phyloP scores from a whole-genome alignment of 768 basidiomycete species.

The Psilocybe cubensis region DNA sequence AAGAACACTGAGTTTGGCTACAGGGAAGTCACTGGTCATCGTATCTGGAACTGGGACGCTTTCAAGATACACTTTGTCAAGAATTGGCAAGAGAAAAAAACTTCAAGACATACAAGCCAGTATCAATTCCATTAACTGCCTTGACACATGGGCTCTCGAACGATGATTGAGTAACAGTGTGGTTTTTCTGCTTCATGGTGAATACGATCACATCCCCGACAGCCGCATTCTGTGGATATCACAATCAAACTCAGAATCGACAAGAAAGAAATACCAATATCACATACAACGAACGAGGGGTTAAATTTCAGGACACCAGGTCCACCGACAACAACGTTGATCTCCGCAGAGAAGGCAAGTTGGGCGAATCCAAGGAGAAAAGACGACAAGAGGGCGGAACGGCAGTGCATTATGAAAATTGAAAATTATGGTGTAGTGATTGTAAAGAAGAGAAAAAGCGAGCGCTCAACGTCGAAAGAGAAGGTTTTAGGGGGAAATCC shows the following conservation, averaged over 20 bases:
- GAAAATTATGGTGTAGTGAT: slow-evolving; percentile 2
- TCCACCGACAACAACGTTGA: slow-evolving; percentile 54
- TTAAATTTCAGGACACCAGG: slow-evolving; percentile 41
- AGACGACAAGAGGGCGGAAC: slow-evolving; percentile 9
- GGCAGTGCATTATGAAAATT: background rate
- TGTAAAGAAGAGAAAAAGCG: slow-evolving; percentile 8
- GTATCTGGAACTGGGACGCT: slow-evolving; percentile 52
- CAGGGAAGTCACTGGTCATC: slow-evolving; percentile 45
- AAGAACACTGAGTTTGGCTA: slow-evolving; percentile 43
- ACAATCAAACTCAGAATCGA: background rate
- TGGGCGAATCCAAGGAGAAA: slow-evolving; percentile 26
- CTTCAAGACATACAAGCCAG: slow-evolving; percentile 49
- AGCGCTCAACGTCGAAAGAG: slow-evolving; percentile 18
- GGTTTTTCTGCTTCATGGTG: slow-evolving; percentile 59
- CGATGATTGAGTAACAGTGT: slow-evolving; percentile 60
- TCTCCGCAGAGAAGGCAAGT: slow-evolving; percentile 36
- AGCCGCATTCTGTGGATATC: slow-evolving; percentile 42
- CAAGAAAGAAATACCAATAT: background rate
- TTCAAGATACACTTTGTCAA: background rate
- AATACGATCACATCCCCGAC: slow-evolving; percentile 53
- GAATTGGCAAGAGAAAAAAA: background rate
- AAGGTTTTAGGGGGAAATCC: background rate
- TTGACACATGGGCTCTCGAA: slow-evolving; percentile 51
- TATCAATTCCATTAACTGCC: slow-evolving; percentile 52
- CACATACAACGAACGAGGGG: slow-evolving; percentile 44